Evolutionary conservation across 148 eudicot species (phyloP).

Genomic region (Drosera capensis): DNA sequence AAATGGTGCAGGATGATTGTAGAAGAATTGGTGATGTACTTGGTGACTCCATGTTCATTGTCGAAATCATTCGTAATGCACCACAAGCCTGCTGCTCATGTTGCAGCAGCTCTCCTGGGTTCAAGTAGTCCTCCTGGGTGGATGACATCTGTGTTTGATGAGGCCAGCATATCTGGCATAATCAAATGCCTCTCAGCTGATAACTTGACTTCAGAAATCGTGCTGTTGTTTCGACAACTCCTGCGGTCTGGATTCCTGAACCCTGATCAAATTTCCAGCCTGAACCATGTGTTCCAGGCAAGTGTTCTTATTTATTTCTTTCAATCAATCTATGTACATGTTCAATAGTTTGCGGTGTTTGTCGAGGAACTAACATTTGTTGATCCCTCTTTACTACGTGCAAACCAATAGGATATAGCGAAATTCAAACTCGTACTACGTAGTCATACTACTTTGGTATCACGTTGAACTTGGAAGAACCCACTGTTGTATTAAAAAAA

Average conservation of each 20-base stretch:
- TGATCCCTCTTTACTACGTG: not conserved
- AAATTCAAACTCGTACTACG: no score
- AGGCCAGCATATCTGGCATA: constrained; percentile 42
- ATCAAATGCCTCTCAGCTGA: constrained; percentile 44
- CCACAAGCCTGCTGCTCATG: constrained; percentile 56
- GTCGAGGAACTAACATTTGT: not conserved
- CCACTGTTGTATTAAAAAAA: no score
- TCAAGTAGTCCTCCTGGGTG: constrained; percentile 37
- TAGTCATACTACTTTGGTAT: no score
- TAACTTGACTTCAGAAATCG: constrained; percentile 44
- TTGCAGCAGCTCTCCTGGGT: constrained; percentile 48
- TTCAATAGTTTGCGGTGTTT: not conserved
- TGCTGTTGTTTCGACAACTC: constrained; percentile 54
- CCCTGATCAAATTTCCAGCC: constrained; percentile 39
- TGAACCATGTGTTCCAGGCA: constrained; percentile 64
- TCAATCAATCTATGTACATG: not conserved
- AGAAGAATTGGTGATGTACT: constrained; percentile 71
- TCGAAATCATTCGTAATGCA: constrained; percentile 38
- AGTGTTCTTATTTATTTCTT: not conserved
- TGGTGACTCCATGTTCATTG: constrained; percentile 49
- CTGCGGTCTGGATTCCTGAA: constrained; percentile 31
- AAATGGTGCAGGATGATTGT: constrained; percentile 71
- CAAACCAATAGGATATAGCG: no score
- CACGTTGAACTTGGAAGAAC: no score
- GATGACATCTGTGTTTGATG: constrained; percentile 61